Conservation (phyloP, 1,139 yeast species). For the Zygoascus sp. region DNA sequence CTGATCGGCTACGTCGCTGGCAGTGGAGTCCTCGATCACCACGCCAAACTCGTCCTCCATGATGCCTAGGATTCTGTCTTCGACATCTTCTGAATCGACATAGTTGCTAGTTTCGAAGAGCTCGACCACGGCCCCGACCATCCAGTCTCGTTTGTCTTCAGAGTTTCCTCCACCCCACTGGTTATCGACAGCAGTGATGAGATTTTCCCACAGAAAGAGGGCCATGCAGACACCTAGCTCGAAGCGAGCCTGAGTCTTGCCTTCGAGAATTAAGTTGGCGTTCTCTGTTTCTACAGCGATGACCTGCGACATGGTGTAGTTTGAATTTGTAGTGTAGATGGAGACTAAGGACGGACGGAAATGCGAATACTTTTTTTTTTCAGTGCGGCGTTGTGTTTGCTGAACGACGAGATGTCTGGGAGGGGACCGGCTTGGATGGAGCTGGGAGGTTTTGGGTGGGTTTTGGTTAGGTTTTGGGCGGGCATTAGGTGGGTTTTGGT, state of each 20-base stretch:
- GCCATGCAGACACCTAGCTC: conserved; percentile 95
- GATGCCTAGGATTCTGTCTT: conserved; percentile 78
- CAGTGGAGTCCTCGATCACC: conserved; percentile 77
- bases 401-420: too few species aligned
- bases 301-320: conserved; percentile 11
- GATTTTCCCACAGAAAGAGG: conserved; percentile 81
- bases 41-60: conserved; percentile 95
- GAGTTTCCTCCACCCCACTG: conserved; percentile 96
- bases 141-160: conserved; percentile 91
- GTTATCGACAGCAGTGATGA: conserved; percentile 89
- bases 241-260: conserved; percentile 73
- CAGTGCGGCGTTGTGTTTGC: not conserved
- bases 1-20: conserved; percentile 64
- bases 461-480: not conserved
- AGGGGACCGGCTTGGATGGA: not conserved
- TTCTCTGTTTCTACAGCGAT: conserved; percentile 28
- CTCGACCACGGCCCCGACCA: conserved; percentile 76
- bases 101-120: conserved; percentile 48
- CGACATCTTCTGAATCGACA: conserved; percentile 75
- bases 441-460: not conserved
- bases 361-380: not conserved
- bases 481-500: not conserved
- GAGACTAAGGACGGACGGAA: too few species aligned
- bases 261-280: conserved; percentile 47
- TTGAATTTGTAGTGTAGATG: not conserved